Conservation (phyloP, 768 basidiomycete species). For the Phlebiopsis gigantea region DNA sequence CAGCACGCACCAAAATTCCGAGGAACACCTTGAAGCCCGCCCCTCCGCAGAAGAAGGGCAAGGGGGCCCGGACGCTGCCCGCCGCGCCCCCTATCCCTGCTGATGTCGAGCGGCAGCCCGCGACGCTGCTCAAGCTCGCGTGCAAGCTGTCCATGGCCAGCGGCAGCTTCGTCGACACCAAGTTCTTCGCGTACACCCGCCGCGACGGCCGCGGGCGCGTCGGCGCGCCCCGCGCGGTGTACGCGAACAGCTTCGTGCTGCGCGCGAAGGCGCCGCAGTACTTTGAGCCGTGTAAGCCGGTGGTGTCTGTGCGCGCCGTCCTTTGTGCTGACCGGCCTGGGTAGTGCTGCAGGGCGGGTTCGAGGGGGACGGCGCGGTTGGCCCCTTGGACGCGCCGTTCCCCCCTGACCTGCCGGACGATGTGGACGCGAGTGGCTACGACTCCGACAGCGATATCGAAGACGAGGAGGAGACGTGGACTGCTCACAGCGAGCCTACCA, state of each 20-base stretch:
- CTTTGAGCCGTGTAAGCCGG: slow-evolving; percentile 2
- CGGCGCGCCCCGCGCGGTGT: slow-evolving; percentile 5
- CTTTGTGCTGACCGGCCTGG: background rate
- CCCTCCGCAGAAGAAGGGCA: background rate
- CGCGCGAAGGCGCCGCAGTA: background rate
- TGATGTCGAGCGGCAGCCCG: background rate
- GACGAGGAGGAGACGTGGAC: background rate
- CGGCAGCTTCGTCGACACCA: slow-evolving; percentile 12
- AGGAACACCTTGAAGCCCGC: no score
- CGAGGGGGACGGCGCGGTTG: background rate
- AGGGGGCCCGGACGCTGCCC: background rate
- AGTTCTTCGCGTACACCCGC: slow-evolving; percentile 11
- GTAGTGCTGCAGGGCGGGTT: background rate
- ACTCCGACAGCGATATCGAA: background rate
- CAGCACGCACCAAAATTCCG: no score
- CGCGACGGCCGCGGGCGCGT: background rate
- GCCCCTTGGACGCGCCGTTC: background rate
- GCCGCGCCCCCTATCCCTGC: background rate
- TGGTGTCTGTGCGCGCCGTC: background rate
- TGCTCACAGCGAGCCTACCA: no score
- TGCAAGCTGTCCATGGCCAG: slow-evolving; percentile 1
- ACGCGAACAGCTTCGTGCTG: slow-evolving; percentile 7
- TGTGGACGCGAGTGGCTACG: background rate
- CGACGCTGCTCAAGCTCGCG: background rate
- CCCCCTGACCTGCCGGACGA: background rate